Base-by-base conservation (phyloP, 2,329 filamentous ascomycete species). In the Fusarium anguioides region DNA sequence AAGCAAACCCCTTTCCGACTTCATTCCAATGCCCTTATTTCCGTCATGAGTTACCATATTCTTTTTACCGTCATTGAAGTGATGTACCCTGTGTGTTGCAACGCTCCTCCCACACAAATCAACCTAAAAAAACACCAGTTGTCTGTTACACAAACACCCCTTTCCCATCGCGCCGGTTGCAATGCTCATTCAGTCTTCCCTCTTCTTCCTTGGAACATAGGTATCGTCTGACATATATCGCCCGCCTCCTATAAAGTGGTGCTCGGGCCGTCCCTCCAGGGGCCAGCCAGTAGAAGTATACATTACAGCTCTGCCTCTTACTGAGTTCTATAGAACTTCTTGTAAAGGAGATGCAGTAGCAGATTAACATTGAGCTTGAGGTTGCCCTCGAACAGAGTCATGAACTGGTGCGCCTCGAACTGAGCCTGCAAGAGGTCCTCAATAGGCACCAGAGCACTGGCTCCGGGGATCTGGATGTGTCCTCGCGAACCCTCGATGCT, bases 351-450 rank as follows among this genome's bases (percentile, higher is more conserved):
- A 85, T 99, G 96, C 83, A 99, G 84, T 81, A 99, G 88, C 75
- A 99, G 80, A 82, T 99, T 99, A 75, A 99, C 96, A 79, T 98
- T 98, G 75, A 99, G 86, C 80, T 91, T 90, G 76, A 97, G 84
- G 66, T 86, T 87, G 53, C 90, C 90, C 77, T 96, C 93, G 75
- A 99, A 99, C 62, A 98, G 84, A 75, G 93, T 94, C 88, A 98
- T 94, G 78, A 97, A 97, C 80, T 97, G 94, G 73, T 94, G 92
- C 71, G 96, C 94, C 80, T 98, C 96, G 77, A 97, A 99, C 80
- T 99, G 96, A 49, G 96, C 95, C 81, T 97, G 94, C 74, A 99
- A 83, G 66, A 99, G 83, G 74, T 97, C 95, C 76, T 99, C 96
- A 74, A 99, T 90, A 27, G 94, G 90, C 39, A 99, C 87, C 71